These are phyloP conservation scores for Paramecium caudatum DNA, from an alignment of 73 alveolate genomes.

Conservation along the genomic window DNA sequence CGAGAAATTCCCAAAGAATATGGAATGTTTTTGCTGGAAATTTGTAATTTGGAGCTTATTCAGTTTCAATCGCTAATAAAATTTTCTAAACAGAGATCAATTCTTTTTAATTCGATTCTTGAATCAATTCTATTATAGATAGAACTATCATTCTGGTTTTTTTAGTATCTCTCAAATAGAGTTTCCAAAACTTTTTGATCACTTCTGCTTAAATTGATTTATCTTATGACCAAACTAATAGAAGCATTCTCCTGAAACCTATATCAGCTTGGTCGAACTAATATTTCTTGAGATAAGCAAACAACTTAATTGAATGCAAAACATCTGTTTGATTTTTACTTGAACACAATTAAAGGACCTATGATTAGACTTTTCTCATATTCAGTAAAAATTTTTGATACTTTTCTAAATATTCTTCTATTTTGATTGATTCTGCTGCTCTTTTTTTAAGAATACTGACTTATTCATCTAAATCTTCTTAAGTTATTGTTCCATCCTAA, in stretches of 20 bases:
- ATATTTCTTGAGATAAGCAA: constrained; percentile 21
- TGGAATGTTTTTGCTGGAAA: constrained; percentile 5
- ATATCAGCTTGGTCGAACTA: neutral
- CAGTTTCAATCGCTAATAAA: constrained; percentile 1
- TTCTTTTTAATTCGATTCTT: constrained; percentile 19
- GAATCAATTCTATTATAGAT: neutral
- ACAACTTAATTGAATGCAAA: constrained; percentile 22
- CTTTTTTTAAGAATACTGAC: neutral
- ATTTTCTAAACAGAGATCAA: constrained; percentile 10
- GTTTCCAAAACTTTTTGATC: constrained; percentile 25
- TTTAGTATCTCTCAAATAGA: constrained; percentile 20
- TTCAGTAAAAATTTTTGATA: neutral
- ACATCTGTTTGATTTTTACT: constrained; percentile 61
- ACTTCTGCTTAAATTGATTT: constrained; percentile 43
- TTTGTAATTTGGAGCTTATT: constrained; percentile 2
- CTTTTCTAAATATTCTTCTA: constrained; percentile 24
- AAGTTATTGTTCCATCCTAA: neutral
- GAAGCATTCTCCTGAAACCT: constrained; percentile 5
- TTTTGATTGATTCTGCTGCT: constrained; percentile 21
- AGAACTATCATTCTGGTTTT: neutral
- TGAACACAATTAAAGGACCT: constrained; percentile 35
- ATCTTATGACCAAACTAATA: constrained; percentile 53
- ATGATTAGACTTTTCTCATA: neutral
- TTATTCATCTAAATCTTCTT: neutral
- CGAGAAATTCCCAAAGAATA: constrained; percentile 30